Percentiles rank a stretch among this genome's conserved stretches.
Evolutionary conservation across 2,329 filamentous ascomycete species (phyloP).

Genomic region (Neofusicoccum umdonicola): DNA sequence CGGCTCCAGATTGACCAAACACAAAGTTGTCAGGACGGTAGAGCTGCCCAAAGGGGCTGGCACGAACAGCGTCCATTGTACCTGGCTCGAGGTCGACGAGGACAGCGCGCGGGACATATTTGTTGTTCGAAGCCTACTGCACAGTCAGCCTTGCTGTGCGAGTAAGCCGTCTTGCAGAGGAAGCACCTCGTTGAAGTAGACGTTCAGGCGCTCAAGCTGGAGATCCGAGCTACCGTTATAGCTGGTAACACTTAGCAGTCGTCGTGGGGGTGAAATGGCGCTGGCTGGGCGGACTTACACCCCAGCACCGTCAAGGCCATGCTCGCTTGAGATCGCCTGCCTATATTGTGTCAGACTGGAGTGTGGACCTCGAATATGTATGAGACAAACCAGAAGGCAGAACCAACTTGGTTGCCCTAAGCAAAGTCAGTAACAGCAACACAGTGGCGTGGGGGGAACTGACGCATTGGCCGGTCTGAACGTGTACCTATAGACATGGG

Average conservation of each 20-base stretch:
- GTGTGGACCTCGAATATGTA: not conserved
- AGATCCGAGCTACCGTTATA: conserved; percentile 98
- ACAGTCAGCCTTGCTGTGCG: conserved; percentile 26
- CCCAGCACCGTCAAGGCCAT: conserved; percentile 95
- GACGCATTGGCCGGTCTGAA: conserved; percentile 99
- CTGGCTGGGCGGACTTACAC: conserved; percentile 64
- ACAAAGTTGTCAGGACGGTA: conserved; percentile 99
- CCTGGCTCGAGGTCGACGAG: conserved; percentile 99
- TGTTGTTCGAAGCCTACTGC: conserved; percentile 85
- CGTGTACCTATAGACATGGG: conserved; percentile 76
- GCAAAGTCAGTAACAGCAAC: conserved; percentile 29
- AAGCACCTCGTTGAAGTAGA: conserved; percentile 92
- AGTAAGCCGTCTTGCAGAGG: conserved; percentile 17
- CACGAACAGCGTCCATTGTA: conserved; percentile 99
- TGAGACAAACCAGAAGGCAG: conserved; percentile 86
- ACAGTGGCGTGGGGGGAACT: conserved; percentile 40
- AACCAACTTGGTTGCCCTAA: conserved; percentile 99
- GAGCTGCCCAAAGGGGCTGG: conserved; percentile 96
- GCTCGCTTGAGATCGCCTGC: conserved; percentile 63
- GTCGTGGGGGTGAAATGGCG: not conserved
- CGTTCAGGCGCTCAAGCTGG: conserved; percentile 99
- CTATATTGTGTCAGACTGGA: conserved; percentile 27
- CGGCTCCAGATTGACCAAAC: conserved; percentile 98
- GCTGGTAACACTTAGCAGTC: conserved; percentile 47
- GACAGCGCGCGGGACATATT: conserved; percentile 98